Evolutionary conservation across 805 yeast species (phyloP), one percentile per base, ranked within the genome.

Genomic region (Starmerella kuoi): DNA sequence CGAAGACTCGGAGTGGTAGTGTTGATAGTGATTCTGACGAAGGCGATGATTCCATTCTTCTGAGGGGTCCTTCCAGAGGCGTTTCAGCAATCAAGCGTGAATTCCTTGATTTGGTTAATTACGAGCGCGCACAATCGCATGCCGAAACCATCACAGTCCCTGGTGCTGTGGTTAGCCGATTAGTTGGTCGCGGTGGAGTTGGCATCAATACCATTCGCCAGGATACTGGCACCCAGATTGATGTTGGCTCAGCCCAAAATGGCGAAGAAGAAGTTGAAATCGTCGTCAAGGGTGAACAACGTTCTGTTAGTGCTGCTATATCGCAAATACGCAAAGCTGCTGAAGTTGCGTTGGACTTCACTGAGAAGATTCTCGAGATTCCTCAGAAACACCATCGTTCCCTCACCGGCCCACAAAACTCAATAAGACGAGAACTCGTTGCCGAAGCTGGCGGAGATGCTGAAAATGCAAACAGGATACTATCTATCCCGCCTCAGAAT

Each of bases 181-280:
- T 91, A 45, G 86, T 91, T 59, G 98, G 98, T 55, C 85, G 81
- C 56, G 69, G 70, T 46, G 96, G 97, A 58, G 88, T 83, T 47
- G 73, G 71, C 39, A 79, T 91, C 55, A 81, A 77, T 48, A 83
- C 80, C 56, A 78, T 93, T 44, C 74, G 83, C 47, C 86, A 79
- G 39, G 74, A 70, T 31, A 64, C 76, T 30, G 82, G 79, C 35
- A 58, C 66, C n/a, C 45, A 55, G 21, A 61, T 65, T 37, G 65
- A 64, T 32, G 54, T 65, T 44, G 69, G 63, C 40, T 24, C 31
- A n/a, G 22, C 45, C 27, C 24, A 14, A 18, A 27, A 7, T 9
- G 23, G 26, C 5, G 37, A 23, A n/a, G 47, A 27, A 26, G 35
- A 37, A 3, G 79, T 77, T 33, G 78, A 74, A 40, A 68, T 88